These are phyloP conservation scores for Sarocladium brachiariae DNA, from an alignment of 2,329 filamentous ascomycete genomes.

Conservation along the genomic window DNA sequence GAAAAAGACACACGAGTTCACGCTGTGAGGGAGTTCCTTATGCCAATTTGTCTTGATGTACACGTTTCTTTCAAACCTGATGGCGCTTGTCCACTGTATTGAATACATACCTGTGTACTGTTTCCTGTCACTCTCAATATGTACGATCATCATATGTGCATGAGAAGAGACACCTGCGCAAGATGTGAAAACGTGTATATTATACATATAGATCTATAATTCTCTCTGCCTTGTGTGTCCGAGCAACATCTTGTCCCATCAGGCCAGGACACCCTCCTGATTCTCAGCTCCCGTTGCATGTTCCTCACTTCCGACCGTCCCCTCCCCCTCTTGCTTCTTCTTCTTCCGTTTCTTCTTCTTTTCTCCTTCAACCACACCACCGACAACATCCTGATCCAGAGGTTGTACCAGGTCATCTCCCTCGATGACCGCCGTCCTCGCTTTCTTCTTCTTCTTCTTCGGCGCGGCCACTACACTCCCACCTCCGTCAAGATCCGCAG, in stretches of 20 bases:
- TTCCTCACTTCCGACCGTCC: constrained; percentile 18
- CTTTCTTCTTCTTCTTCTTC: constrained; percentile 40
- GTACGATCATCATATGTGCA: no score
- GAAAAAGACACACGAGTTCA: not conserved
- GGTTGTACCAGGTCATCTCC: constrained; percentile 15
- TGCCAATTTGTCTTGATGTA: no score
- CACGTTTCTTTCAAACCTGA: no score
- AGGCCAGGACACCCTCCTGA: not conserved
- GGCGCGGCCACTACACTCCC: constrained; percentile 33
- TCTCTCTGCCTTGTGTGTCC: no score
- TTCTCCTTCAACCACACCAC: constrained; percentile 13
- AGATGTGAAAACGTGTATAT: no score
- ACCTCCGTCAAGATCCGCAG: constrained; percentile 14
- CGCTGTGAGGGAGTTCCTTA: not conserved
- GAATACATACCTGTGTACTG: no score
- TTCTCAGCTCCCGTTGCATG: constrained; percentile 14
- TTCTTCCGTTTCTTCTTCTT: constrained; percentile 24
- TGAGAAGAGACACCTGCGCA: no score
- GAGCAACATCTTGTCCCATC: not conserved
- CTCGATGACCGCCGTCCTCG: constrained; percentile 13
- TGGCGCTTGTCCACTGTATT: no score
- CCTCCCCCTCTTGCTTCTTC: constrained; percentile 37
- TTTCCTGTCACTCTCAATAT: no score
- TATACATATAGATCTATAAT: no score
- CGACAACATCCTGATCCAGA: no score